Conservation (phyloP, 2,329 filamentous ascomycete species). For the Cytospora leucostoma region DNA sequence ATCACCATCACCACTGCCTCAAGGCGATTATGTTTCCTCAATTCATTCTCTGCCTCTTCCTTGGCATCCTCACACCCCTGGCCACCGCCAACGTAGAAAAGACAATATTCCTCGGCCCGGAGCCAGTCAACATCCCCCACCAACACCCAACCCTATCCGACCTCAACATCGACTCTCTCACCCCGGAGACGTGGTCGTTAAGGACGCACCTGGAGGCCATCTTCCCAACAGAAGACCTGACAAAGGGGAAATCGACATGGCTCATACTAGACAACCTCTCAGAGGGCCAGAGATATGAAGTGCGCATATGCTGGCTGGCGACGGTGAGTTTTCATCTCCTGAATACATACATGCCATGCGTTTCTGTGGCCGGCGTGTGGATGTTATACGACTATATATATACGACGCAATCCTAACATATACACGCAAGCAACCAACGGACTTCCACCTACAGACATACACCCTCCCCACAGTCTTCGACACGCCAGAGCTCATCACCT, state of each 20-base stretch:
- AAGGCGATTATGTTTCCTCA: conserved; percentile 16
- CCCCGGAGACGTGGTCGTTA: conserved; percentile 56
- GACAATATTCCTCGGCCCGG: conserved; percentile 78
- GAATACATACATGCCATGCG: neutral
- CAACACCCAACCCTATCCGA: conserved; percentile 57
- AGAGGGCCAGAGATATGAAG: conserved; percentile 80
- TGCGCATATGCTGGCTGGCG: conserved; percentile 90
- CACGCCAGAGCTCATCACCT: conserved; percentile 62
- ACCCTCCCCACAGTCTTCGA: conserved; percentile 62
- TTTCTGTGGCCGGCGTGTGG: no score
- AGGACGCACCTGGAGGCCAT: conserved; percentile 65
- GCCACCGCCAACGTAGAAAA: conserved; percentile 82
- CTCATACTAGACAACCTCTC: conserved; percentile 70
- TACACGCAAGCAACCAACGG: conserved; percentile 74
- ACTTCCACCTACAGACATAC: conserved; percentile 70
- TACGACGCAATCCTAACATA: conserved; percentile 24
- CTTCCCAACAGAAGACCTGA: conserved; percentile 60
- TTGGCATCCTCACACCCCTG: conserved; percentile 16
- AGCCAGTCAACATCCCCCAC: conserved; percentile 55
- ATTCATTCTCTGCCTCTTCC: conserved; percentile 25
- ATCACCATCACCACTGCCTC: neutral
- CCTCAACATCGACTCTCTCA: conserved; percentile 66
- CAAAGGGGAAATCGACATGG: conserved; percentile 71
- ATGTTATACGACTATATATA: neutral
- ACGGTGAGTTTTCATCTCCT: conserved; percentile 63